These are phyloP conservation scores for Silene vulgaris DNA, from an alignment of 179 eudicot genomes.

Conservation along the genomic window DNA sequence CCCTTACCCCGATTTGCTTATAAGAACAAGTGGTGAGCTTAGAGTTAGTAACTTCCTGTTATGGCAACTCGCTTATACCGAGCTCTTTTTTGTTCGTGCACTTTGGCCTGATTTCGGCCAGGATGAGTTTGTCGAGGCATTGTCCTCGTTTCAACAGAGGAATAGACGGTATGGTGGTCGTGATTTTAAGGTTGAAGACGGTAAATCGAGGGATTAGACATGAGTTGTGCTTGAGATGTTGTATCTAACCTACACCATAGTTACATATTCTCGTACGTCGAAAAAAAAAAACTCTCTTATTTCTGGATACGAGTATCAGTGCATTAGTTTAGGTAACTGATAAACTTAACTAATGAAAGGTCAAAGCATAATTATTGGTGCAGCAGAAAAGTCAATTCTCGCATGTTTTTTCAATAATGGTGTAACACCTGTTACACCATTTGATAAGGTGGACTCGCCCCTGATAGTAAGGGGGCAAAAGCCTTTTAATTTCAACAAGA, in stretches of 20 bases:
- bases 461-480: no score
- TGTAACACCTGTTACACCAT: no score
- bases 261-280: background rate
- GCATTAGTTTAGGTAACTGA: no score
- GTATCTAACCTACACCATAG: background rate
- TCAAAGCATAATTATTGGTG: no score
- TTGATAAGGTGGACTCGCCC: no score
- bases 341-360: no score
- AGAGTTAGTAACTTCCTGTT: constrained; percentile 59
- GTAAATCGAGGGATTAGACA: background rate
- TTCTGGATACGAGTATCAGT: no score
- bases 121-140: constrained; percentile 40
- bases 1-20: constrained; percentile 47
- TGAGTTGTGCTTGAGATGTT: no score
- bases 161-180: constrained; percentile 42
- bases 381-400: no score
- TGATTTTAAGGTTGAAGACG: constrained; percentile 17
- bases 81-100: constrained; percentile 34
- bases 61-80: constrained; percentile 55
- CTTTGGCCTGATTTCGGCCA: constrained; percentile 46
- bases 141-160: constrained; percentile 44
- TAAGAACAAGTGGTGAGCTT: constrained; percentile 48
- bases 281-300: no score
- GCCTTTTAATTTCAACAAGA: no score
- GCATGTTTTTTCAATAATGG: no score